A percentile compares a stretch with the other conserved stretches of the same genome.
These are phyloP conservation scores for Heliosperma pusillum DNA, from an alignment of 148 eudicot species.

Conservation along the genomic window DNA sequence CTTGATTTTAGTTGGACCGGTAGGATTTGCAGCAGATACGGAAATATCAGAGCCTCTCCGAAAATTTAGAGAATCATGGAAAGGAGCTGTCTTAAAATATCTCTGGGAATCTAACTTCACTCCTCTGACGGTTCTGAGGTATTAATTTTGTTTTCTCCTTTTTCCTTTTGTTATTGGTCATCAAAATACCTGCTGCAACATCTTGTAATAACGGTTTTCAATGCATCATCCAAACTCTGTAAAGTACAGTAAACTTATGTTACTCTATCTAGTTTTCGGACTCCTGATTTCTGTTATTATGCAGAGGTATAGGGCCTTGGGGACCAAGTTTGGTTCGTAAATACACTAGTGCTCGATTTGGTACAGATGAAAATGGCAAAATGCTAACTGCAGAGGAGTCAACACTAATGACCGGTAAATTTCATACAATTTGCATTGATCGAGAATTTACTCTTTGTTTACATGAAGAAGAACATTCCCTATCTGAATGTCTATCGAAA, in stretches of 20 bases:
- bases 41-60: constrained; percentile 63
- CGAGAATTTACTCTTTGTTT: neutral
- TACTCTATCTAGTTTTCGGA: neutral
- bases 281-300: constrained; percentile 9
- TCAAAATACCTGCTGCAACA: neutral
- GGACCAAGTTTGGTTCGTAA: constrained; percentile 80
- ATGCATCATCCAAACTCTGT: neutral
- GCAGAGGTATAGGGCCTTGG: constrained; percentile 95
- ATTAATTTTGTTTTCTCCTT: constrained; percentile 6
- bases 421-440: constrained; percentile 4
- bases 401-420: constrained; percentile 60
- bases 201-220: neutral
- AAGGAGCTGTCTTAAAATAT: constrained; percentile 82
- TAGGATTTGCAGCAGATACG: constrained; percentile 67
- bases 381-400: constrained; percentile 66
- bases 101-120: constrained; percentile 97
- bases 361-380: constrained; percentile 59
- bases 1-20: constrained; percentile 88
- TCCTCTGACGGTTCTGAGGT: constrained; percentile 84
- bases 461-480: too few species aligned
- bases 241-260: neutral
- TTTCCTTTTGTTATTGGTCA: neutral
- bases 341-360: constrained; percentile 84
- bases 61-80: constrained; percentile 78
- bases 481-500: too few species aligned